phyloP scores from a whole-genome alignment of 2,329 filamentous ascomycete species.

The Calonectria multiphialidica region DNA sequence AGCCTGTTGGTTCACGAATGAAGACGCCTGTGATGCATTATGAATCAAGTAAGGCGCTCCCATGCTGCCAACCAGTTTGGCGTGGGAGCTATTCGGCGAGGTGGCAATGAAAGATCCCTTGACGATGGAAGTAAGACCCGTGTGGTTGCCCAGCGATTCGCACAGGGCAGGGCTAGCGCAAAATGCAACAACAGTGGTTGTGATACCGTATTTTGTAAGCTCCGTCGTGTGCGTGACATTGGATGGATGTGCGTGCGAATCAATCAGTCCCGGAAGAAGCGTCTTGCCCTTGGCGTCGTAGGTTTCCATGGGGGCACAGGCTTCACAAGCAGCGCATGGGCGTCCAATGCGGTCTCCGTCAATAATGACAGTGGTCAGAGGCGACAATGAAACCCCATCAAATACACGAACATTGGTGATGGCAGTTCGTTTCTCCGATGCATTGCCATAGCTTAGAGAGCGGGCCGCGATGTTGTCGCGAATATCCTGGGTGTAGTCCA shows the following conservation, averaged over 20 bases:
- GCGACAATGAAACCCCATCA: neutral
- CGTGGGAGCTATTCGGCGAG: slow-evolving; percentile 14
- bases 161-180: neutral
- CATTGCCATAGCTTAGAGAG: neutral
- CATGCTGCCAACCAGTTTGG: neutral
- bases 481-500: neutral
- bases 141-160: neutral
- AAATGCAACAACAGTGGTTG: neutral
- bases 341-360: slow-evolving; percentile 6
- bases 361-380: neutral
- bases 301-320: neutral
- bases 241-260: slow-evolving; percentile 12
- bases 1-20: slow-evolving; percentile 11
- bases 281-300: slow-evolving; percentile 18
- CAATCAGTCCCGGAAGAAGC: slow-evolving; percentile 15
- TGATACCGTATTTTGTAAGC: slow-evolving; percentile 5
- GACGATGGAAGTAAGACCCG: slow-evolving; percentile 12
- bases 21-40: neutral
- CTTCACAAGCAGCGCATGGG: neutral
- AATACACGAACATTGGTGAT: slow-evolving; percentile 11
- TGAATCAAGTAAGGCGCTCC: slow-evolving; percentile 4
- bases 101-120: slow-evolving; percentile 18
- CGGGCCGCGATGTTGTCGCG: neutral
- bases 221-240: neutral
- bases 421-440: neutral